Conservation (phyloP, 768 basidiomycete genomes). For the Pleurotus ostreatus region DNA sequence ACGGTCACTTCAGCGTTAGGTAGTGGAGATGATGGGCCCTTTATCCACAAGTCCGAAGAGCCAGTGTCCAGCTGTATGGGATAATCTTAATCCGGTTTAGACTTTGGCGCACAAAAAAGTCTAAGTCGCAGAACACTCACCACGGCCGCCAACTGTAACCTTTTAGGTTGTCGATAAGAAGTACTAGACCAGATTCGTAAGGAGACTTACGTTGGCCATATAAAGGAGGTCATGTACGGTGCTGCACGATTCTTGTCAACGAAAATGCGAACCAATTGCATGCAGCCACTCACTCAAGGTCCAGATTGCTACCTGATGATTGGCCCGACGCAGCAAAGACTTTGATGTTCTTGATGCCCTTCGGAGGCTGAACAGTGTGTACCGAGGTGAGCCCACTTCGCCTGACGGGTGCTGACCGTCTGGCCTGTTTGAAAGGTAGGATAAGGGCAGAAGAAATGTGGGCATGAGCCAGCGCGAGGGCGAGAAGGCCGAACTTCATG, state of each 20-base stretch:
- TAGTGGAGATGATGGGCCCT: constrained; percentile 40
- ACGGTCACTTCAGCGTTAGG: constrained; percentile 50
- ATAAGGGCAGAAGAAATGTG: constrained; percentile 37
- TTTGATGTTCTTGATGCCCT: constrained; percentile 24
- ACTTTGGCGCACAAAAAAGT: not conserved
- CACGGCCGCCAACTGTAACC: constrained; percentile 61
- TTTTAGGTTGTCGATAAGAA: constrained; percentile 20
- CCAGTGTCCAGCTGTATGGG: constrained; percentile 81
- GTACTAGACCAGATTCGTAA: too few species aligned
- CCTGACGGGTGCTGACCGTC: constrained; percentile 25
- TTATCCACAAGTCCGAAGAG: constrained; percentile 79
- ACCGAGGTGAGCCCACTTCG: constrained; percentile 21
- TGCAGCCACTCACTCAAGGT: constrained; percentile 37
- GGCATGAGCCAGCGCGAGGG: constrained; percentile 34
- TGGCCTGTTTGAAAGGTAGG: constrained; percentile 44
- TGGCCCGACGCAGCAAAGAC: constrained; percentile 28
- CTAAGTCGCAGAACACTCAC: constrained; percentile 33
- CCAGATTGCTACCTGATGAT: constrained; percentile 28
- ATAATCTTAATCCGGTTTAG: constrained; percentile 42
- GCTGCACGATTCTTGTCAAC: constrained; percentile 29
- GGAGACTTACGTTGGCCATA: constrained; percentile 60
- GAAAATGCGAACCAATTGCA: not conserved
- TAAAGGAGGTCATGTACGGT: constrained; percentile 77
- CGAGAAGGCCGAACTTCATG: constrained; percentile 39
- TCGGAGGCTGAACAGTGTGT: constrained; percentile 9